Base-by-base conservation (phyloP, 1,284 basidiomycete species). In the Trichosporon sp. region DNA sequence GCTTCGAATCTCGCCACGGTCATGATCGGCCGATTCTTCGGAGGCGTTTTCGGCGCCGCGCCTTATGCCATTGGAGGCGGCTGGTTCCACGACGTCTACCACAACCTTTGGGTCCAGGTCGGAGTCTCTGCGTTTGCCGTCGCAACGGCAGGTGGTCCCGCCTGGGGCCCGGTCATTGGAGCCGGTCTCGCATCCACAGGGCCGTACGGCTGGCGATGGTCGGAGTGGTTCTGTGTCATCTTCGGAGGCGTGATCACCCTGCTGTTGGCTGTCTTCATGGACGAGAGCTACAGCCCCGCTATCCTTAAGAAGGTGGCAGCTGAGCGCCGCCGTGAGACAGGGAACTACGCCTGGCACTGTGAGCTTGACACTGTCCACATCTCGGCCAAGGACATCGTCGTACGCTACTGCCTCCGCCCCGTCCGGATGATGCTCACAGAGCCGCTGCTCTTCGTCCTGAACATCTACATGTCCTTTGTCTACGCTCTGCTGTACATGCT, bases 1-100 rank as follows among this genome's bases (percentile, higher is more conserved):
- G 75, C 79, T 1, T 68, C 73, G 58, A 90, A 90, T 71, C 86
- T 90, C 4, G 82, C 86, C 49, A 88, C 88, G 0, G 85, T 92
- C 14, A 82, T 90, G 46, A 71, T 89, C 31, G 85, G 84, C 0
- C 84, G 90, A 1, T 86, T 91, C 66, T 73, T 78, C 1, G 84
- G 85, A 56, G 90, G 90, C 1, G 85, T 84, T 29, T 77, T 69
- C 37, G 67, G 65, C 25, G 65, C 67, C 0, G 65, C 67, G 10
- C 67, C 67, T 6, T 69, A 69, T 59, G 67, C 67, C 4, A 66
- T 69, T 27, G 67, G 67, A 23, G 67, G 67, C 27, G 67, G 67
- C 1, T 69, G 60, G 59, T 69, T 69, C 61, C 67, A 69, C 59
- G 67, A 69, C 59, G 62, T 66, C 6, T 65, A 63, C 44, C 57